Percentiles rank a stretch among this genome's conserved stretches.
phyloP scores from a whole-genome alignment of 2,329 filamentous ascomycete genomes.

The Claviceps digitariae region DNA sequence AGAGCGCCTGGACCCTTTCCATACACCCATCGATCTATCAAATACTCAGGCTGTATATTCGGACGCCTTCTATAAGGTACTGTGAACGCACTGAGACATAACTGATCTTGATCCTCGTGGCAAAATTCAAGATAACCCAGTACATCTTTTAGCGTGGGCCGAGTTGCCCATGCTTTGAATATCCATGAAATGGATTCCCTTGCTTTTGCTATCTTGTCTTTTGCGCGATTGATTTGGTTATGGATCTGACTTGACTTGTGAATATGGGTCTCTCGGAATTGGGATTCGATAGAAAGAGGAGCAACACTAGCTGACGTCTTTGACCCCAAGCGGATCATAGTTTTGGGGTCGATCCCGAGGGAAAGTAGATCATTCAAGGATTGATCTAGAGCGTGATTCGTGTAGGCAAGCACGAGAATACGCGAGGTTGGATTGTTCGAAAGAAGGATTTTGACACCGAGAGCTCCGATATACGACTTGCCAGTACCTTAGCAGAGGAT shows the following conservation, averaged over 20 bases:
- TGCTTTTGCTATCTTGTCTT: neutral
- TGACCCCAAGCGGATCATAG: constrained; percentile 50
- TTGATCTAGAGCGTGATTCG: constrained; percentile 54
- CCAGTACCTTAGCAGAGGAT: constrained; percentile 34
- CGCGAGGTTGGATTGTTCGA: constrained; percentile 26
- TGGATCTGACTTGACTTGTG: neutral
- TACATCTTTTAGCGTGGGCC: neutral
- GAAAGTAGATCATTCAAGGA: constrained; percentile 51
- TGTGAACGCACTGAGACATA: neutral
- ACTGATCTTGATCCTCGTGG: neutral
- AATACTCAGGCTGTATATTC: neutral
- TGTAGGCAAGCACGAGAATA: constrained; percentile 56
- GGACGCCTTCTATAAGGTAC: neutral
- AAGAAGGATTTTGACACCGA: constrained; percentile 43
- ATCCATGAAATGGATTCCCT: neutral
- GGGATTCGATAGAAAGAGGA: neutral
- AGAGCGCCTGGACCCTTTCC: neutral
- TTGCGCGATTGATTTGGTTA: neutral
- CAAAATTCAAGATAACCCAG: neutral
- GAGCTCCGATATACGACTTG: constrained; percentile 59
- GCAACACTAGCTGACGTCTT: constrained; percentile 30
- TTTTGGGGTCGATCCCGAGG: constrained; percentile 34
- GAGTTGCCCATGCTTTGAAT: neutral
- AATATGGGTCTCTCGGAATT: neutral
- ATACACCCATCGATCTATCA: neutral